These are phyloP conservation scores for Colletotrichum agaves DNA, from an alignment of 2,329 filamentous ascomycete genomes.

Conservation along the genomic window DNA sequence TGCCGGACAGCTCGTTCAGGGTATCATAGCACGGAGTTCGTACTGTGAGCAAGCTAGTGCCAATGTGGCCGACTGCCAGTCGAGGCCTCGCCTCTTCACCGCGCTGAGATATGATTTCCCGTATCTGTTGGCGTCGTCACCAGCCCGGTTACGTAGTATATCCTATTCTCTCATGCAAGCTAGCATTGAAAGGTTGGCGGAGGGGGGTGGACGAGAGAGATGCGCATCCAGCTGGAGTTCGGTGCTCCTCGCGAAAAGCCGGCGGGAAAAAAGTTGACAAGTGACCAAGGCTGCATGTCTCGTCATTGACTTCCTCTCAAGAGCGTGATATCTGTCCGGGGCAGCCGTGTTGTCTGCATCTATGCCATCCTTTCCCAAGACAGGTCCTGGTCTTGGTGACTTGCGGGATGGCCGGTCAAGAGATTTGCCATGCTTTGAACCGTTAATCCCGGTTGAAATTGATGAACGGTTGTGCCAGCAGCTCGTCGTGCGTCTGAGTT, in stretches of 20 bases:
- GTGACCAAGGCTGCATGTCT: constrained; percentile 25
- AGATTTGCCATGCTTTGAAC: not conserved
- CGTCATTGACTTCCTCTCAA: constrained; percentile 7
- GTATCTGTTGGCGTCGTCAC: not conserved
- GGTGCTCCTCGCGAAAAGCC: constrained; percentile 24
- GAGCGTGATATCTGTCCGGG: constrained; percentile 15
- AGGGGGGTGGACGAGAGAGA: not conserved
- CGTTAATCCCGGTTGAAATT: not conserved
- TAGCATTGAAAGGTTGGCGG: constrained; percentile 12
- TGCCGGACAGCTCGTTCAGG: not conserved
- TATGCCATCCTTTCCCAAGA: not conserved
- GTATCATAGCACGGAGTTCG: not conserved
- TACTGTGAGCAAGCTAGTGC: not conserved
- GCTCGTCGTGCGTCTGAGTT: not conserved
- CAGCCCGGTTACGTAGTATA: constrained; percentile 1
- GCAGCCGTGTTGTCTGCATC: not conserved
- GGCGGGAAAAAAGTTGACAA: constrained; percentile 24
- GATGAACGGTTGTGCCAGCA: not conserved
- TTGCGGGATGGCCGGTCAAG: constrained; percentile 1
- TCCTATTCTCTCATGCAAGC: constrained; percentile 8
- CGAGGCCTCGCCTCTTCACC: constrained; percentile 1
- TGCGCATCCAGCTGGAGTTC: constrained; percentile 5
- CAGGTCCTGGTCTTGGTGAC: constrained; percentile 1
- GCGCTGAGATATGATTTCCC: not conserved
- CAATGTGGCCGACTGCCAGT: constrained; percentile 4